Evolutionary conservation across 2,329 filamentous ascomycete species (phyloP), one percentile per base, ranked within the genome.

Genomic region (Amesomyces nigricolor): DNA sequence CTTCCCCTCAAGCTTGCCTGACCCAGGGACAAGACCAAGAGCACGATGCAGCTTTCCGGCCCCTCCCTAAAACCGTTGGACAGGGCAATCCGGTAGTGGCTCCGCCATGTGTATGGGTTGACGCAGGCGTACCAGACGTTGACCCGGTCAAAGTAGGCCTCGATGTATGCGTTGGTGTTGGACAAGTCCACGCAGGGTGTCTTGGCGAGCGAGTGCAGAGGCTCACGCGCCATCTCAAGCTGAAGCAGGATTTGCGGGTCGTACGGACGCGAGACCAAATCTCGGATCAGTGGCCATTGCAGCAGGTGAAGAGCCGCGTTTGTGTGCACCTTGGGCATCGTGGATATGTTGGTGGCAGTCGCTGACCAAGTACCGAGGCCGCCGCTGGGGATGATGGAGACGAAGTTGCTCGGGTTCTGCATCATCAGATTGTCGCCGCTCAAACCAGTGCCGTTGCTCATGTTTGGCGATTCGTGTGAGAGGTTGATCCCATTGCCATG

Each of bases 111-210:
- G 68, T 88, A 88, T 1, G 88, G 88, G 66, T 91, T 91, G 35
- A 94, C 87, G 63, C 87, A 90, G 9, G 89, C 88, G 65, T 92
- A 92, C 86, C 89, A 92, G 3, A 91, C 79, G 61, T 92, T 92
- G 57, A 91, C 89, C 42, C 86, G 79, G 56, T 87, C 84, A 65
- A 92, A 94, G 69, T 89, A 92, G 1, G 88, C 85, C 65, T 88
- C 83, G 40, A 89, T 86, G 67, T 91, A 91, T 4, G 83, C 79
- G 46, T 83, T 79, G 1, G 85, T 87, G 66, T 90, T 89, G 44
- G 85, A 86, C 43, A 91, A 72, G 67, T 91, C 87, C 56, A 91
- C 78, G 62, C 79, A 82, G 1, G 80, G 80, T 1, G 80, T 81
- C 63, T 83, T 83, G 11, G 83, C 83, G 46, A 86, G 73, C 14